Conservation (phyloP, 2,329 filamentous ascomycete genomes). For the Phyllosticta capitalensis region DNA sequence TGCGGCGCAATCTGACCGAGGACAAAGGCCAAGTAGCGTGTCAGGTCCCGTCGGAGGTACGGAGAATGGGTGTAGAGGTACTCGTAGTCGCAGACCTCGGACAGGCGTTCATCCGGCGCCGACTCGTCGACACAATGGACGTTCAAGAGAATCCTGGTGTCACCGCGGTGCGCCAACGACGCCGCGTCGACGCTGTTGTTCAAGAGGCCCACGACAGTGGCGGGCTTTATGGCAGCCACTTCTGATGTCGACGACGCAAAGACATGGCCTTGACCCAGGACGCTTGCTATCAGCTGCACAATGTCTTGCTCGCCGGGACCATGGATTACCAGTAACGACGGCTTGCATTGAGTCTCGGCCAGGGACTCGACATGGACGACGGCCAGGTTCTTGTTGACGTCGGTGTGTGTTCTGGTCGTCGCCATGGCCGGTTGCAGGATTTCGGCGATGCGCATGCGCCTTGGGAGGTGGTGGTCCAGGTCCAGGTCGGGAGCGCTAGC, state of each 20-base stretch:
- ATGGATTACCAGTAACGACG: conserved; percentile 50
- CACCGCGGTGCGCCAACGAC: conserved; percentile 17
- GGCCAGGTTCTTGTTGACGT: conserved; percentile 22
- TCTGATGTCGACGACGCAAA: conserved; percentile 48
- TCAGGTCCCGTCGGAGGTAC: conserved; percentile 65
- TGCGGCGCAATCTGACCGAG: conserved; percentile 72
- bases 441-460: conserved; percentile 12
- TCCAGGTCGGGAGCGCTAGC: conserved; percentile 18
- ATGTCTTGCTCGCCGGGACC: conserved; percentile 64
- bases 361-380: conserved; percentile 28
- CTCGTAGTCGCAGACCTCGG: conserved; percentile 68
- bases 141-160: conserved; percentile 60
- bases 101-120: conserved; percentile 51
- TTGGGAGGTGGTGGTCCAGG: background rate
- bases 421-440: conserved; percentile 23
- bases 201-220: conserved; percentile 52
- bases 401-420: conserved; percentile 24
- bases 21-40: conserved; percentile 69
- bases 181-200: background rate
- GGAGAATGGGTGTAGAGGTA: conserved; percentile 69
- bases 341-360: conserved; percentile 19
- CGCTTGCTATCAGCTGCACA: conserved; percentile 65
- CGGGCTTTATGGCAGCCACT: conserved; percentile 46
- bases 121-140: conserved; percentile 62
- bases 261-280: conserved; percentile 63